phyloP scores from a whole-genome alignment of 495 filamentous ascomycete genomes.

The Hypoxylon perforatum region DNA sequence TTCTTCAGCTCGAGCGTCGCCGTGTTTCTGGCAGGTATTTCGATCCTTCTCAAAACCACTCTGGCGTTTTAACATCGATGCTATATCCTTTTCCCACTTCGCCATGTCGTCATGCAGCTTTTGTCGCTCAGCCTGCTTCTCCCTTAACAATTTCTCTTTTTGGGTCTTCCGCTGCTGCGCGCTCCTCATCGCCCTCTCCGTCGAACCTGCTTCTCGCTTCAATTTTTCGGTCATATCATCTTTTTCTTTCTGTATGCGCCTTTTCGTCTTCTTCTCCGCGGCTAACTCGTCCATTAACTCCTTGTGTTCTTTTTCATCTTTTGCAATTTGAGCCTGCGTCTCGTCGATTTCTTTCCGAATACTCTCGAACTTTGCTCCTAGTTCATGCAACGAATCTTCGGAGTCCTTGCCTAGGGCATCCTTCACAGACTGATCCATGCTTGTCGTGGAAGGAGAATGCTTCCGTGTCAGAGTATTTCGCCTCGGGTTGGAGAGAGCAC shows the following conservation, averaged over 20 bases:
- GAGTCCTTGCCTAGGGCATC: slow-evolving; percentile 55
- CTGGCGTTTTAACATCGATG: slow-evolving; percentile 55
- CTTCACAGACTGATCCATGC: slow-evolving; percentile 64
- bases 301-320: slow-evolving; percentile 74
- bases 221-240: slow-evolving; percentile 85
- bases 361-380: slow-evolving; percentile 77
- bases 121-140: slow-evolving; percentile 73
- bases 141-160: slow-evolving; percentile 81
- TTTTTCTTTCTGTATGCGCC: slow-evolving; percentile 80
- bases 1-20: slow-evolving; percentile 43
- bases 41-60: slow-evolving; percentile 56
- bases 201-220: slow-evolving; percentile 79
- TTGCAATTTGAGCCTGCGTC: slow-evolving; percentile 60
- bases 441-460: slow-evolving; percentile 76
- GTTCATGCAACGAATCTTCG: slow-evolving; percentile 60
- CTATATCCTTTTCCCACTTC: slow-evolving; percentile 67
- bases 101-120: slow-evolving; percentile 66
- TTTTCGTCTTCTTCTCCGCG: slow-evolving; percentile 75
- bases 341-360: slow-evolving; percentile 78
- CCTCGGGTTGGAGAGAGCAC: slow-evolving; percentile 65
- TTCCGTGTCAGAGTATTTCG: slow-evolving; percentile 77
- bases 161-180: slow-evolving; percentile 82
- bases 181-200: slow-evolving; percentile 85
- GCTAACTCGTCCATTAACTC: slow-evolving; percentile 81
- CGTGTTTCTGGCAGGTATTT: slow-evolving; percentile 48